phyloP scores from a whole-genome alignment of 805 yeast genomes.

The Metschnikowia similis region DNA sequence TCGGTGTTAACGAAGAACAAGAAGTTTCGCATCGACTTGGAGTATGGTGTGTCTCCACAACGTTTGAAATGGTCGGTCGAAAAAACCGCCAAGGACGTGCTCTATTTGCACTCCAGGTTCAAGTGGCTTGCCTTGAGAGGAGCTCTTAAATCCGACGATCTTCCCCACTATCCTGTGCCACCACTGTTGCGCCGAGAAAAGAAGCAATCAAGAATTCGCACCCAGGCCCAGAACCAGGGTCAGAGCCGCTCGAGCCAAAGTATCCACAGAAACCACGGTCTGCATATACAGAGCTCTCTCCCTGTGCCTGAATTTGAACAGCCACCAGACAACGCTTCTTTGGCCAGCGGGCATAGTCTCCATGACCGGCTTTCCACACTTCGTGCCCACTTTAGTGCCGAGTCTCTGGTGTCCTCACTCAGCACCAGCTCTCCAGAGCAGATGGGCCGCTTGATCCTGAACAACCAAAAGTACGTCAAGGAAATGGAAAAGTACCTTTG shows the following conservation, averaged over 20 bases:
- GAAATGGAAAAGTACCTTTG: constrained; percentile 66
- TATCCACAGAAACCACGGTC: not conserved
- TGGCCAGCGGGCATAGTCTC: constrained; percentile 17
- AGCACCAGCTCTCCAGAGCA: constrained; percentile 30
- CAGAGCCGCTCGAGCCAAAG: not conserved
- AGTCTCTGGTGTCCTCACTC: constrained; percentile 19
- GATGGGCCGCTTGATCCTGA: constrained; percentile 19
- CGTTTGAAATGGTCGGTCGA: constrained; percentile 76
- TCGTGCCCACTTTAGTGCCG: constrained; percentile 28
- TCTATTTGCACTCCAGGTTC: constrained; percentile 65
- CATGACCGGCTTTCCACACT: constrained; percentile 26
- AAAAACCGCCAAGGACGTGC: constrained; percentile 67
- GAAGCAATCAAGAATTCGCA: not conserved
- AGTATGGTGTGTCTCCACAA: constrained; percentile 83
- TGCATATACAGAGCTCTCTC: not conserved
- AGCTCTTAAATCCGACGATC: constrained; percentile 27
- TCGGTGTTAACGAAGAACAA: constrained; percentile 36
- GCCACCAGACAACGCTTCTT: constrained; percentile 18
- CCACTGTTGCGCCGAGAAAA: constrained; percentile 23
- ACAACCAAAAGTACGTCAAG: constrained; percentile 37
- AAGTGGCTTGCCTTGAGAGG: constrained; percentile 36
- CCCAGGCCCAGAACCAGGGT: not conserved
- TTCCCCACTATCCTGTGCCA: constrained; percentile 46
- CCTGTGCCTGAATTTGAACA: not conserved
- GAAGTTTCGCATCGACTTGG: constrained; percentile 66